A percentile compares a stretch with the other conserved stretches of the same genome.
phyloP scores from a whole-genome alignment of 2,329 filamentous ascomycete genomes.

The Aspergillus latus region DNA sequence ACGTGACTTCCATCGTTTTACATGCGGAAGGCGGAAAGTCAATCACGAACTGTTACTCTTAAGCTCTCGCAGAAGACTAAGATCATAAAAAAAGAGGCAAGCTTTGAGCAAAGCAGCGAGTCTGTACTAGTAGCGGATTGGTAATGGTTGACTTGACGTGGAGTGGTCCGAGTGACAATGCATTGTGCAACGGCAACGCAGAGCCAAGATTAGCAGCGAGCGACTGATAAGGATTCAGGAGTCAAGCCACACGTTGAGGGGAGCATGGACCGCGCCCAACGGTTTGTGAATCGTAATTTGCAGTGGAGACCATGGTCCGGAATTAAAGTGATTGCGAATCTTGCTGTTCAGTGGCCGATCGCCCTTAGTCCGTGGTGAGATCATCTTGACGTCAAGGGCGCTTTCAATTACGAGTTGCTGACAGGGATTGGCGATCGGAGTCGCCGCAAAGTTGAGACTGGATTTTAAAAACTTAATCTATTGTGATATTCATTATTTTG shows the following conservation, averaged over 20 bases:
- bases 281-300: conserved; percentile 1
- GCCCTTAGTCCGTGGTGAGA: background rate
- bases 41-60: background rate
- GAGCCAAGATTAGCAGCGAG: background rate
- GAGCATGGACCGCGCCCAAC: background rate
- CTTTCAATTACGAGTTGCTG: background rate
- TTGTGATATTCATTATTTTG: background rate
- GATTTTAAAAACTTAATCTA: no score
- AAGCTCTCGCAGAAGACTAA: background rate
- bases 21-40: background rate
- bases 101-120: background rate
- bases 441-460: background rate
- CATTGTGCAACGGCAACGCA: background rate
- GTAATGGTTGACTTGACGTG: background rate
- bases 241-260: background rate
- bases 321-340: background rate
- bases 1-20: background rate
- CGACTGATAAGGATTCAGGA: background rate
- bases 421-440: background rate
- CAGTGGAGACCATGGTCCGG: background rate
- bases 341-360: background rate
- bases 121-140: background rate
- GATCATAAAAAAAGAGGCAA: background rate
- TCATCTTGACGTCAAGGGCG: conserved; percentile 8
- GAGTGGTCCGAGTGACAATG: background rate